Percentiles rank a stretch among this genome's conserved stretches.
These are phyloP conservation scores for Ogataea naganishii DNA, from an alignment of 805 yeast species.

Conservation along the genomic window DNA sequence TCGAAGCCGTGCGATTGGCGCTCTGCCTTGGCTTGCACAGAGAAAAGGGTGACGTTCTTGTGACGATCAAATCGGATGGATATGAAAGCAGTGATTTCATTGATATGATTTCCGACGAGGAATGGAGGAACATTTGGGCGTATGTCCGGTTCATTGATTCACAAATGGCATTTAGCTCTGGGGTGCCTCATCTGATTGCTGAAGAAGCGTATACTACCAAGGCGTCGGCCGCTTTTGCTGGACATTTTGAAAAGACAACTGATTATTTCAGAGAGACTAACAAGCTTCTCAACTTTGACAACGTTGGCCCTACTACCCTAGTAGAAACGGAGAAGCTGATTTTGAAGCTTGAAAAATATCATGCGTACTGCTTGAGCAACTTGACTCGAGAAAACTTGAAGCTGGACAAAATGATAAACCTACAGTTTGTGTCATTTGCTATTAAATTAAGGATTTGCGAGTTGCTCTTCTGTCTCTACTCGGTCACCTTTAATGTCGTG, in stretches of 20 bases:
- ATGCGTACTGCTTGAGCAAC: too few relatives aligned
- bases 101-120: constrained; percentile 7
- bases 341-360: too few relatives aligned
- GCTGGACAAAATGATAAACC: too few relatives aligned
- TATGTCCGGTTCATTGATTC: constrained; percentile 14
- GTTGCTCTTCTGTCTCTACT: constrained; percentile 14
- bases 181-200: constrained; percentile 10
- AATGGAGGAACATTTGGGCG: constrained; percentile 12
- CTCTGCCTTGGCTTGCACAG: constrained; percentile 12
- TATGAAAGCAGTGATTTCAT: constrained; percentile 2
- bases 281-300: too few relatives aligned
- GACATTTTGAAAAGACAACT: too few relatives aligned
- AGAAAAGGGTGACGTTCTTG: constrained; percentile 2
- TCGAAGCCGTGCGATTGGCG: constrained; percentile 15
- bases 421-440: neutral
- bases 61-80: neutral
- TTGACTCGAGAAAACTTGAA: too few relatives aligned
- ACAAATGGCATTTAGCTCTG: constrained; percentile 13
- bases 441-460: constrained; percentile 9
- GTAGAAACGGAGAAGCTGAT: too few relatives aligned
- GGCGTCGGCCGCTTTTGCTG: too few relatives aligned
- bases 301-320: too few relatives aligned
- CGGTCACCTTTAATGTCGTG: constrained; percentile 7
- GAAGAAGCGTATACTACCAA: too few relatives aligned
- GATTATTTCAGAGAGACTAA: too few relatives aligned